Base-by-base conservation (phyloP, 164 flowering plant species). In the Berberis thunbergii region DNA sequence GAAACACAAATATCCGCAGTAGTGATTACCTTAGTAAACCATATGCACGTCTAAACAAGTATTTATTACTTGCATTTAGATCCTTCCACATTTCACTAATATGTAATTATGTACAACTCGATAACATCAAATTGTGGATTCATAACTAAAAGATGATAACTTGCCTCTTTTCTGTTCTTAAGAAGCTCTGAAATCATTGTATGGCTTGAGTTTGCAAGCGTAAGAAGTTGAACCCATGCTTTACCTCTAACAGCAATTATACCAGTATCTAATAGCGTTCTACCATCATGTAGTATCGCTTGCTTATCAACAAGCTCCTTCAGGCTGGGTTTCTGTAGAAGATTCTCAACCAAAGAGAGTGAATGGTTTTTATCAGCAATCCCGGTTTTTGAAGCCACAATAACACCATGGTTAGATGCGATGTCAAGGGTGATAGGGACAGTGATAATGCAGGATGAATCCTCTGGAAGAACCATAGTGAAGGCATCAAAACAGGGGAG, bases 401-500 rank as follows among this genome's bases (percentile, higher is more conserved):
- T 74, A 63, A 95, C 99, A 56, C 99, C 99, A 75, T 95, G 99
- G 75, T 95, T 91, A 64, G 92, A 79, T 76, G 99, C 99, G 70
- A 95, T 62, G 70, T 95, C 99, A 62, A 95, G 88, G 64, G 99
- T 89, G 59, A 91, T 84, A 39, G 98, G 99, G 68, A 91, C 99
- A 59, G 99, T 95, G 61, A 95, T 73, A 50, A 91, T 95, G 77
- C 91, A 84, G n/a, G 97, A 75, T 41, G 91, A 66, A 53, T 95
- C 89, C 59, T 80, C 85, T 12, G 99, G 97, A 73, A 95, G 92
- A 71, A 79, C 74, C 87, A 91, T 64, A 55, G 67, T 71, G 53
- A 86, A 86, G 60, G 96, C 91, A 80, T 91, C 95, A 78, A 89
- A 95, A 78, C 97, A 89, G 39, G 97, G 99, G 70, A 95, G 96